Conservation (phyloP, 495 filamentous ascomycete species). For the Aeminium ludgeri region DNA sequence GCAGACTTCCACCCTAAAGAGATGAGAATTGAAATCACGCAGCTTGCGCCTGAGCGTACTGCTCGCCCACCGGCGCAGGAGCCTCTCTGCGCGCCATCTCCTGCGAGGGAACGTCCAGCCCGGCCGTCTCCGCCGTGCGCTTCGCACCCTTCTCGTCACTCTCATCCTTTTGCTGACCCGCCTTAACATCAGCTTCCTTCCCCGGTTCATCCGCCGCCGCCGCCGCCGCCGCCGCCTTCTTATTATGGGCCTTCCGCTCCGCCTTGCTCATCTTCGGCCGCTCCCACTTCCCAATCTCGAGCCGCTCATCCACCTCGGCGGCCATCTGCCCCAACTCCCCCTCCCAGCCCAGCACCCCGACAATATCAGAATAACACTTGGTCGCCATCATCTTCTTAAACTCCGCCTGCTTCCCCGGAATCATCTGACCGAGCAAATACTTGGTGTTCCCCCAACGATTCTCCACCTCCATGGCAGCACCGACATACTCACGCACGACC, state of each 20-base stretch:
- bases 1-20: background rate
- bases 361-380: slow-evolving; percentile 49
- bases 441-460: slow-evolving; percentile 88
- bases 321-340: slow-evolving; percentile 39
- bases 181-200: too few relatives aligned
- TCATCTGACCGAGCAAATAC: slow-evolving; percentile 64
- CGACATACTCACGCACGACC: slow-evolving; percentile 56
- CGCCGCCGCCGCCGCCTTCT: slow-evolving; percentile 11
- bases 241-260: slow-evolving; percentile 36
- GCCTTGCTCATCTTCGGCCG: slow-evolving; percentile 33
- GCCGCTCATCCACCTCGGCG: slow-evolving; percentile 41
- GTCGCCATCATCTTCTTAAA: slow-evolving; percentile 37
- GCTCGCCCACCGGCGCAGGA: slow-evolving; percentile 9
- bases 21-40: background rate
- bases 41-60: slow-evolving; percentile 3
- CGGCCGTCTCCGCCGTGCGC: slow-evolving; percentile 9
- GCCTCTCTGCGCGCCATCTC: slow-evolving; percentile 8
- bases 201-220: too few relatives aligned
- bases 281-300: slow-evolving; percentile 32
- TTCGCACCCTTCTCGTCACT: slow-evolving; percentile 5
- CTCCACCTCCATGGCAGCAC: slow-evolving; percentile 51
- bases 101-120: slow-evolving; percentile 14
- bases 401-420: slow-evolving; percentile 55
- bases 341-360: slow-evolving; percentile 44
- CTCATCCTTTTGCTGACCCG: background rate